Base-by-base conservation (phyloP, 2,329 filamentous ascomycete species). In the Xylaria sp. region DNA sequence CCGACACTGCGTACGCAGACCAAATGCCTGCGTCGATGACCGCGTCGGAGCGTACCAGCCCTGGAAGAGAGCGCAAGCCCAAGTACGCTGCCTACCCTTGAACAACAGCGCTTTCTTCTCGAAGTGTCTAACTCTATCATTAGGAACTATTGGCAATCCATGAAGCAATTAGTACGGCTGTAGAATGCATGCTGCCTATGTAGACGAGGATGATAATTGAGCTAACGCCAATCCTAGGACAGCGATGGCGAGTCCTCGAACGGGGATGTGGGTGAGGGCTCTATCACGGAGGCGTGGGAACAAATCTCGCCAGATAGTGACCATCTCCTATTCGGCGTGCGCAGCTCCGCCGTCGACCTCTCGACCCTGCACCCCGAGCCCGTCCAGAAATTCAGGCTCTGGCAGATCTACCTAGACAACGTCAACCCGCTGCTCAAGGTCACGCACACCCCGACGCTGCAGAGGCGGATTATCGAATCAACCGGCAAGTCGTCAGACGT, bases 361-460 rank as follows among this genome's bases (percentile, higher is more conserved):
- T 73, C 75, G 3, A 68, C 72, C 1, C 60, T 85, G 0, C 86
- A 89, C 22, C 78, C 78, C 0, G 63, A 72, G 0, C 72, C 73
- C 0, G 69, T 72, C 1, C 71, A 77, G 0, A 76, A 80, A 6
- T 78, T 82, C 52, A 65, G 70, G 20, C 68, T 82, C 0, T 87
- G 84, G 82, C 82, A 86, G 62, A 69, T 78, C 0, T 87, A 82
- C 57, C 67, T 86, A 0, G 76, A 84, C 22, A 83, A 84, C 39
- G 77, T 86, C 46, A 75, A 86, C 57, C 83, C 83, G 0, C 59
- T 87, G 2, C 67, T 85, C n/a, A 85, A 84, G 48, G 72, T 86
- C 34, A 80, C 80, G 0, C 84, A 87, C 59, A 75, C 77, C 0
- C 82, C 83, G 0, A 83, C n/a, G n/a, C n/a, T n/a, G n/a, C n/a